These are phyloP conservation scores for Kodamaea derodonti DNA, from an alignment of 1,139 yeast species.

Conservation along the genomic window DNA sequence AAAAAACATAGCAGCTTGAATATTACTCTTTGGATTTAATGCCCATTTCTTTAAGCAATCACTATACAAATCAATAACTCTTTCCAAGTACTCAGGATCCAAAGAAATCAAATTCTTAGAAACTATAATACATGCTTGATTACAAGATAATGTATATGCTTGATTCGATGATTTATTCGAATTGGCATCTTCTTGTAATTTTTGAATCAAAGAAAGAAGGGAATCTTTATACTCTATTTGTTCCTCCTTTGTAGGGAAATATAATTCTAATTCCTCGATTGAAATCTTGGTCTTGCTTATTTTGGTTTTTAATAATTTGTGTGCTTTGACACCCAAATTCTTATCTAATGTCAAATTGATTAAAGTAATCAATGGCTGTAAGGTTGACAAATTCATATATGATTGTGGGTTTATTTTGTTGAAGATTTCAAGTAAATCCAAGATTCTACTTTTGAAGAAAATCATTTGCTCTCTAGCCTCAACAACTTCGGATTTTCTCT, in stretches of 20 bases:
- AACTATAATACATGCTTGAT: conserved; percentile 58
- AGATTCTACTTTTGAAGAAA: conserved; percentile 71
- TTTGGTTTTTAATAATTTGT: conserved; percentile 61
- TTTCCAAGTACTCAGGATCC: conserved; percentile 27
- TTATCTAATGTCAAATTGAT: conserved; percentile 68
- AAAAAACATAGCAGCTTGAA: conserved; percentile 60
- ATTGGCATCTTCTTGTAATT: conserved; percentile 38
- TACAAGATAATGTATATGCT: conserved; percentile 53
- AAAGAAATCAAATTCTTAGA: conserved; percentile 49
- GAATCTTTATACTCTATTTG: conserved; percentile 14
- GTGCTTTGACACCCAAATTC: conserved; percentile 68
- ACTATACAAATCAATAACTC: conserved; percentile 54
- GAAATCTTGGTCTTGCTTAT: conserved; percentile 52
- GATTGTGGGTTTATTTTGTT: conserved; percentile 45
- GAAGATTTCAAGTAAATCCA: conserved; percentile 72
- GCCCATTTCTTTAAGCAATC: conserved; percentile 62
- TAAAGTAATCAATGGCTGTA: conserved; percentile 59
- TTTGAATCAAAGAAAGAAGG: conserved; percentile 23
- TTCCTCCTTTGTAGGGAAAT: conserved; percentile 18
- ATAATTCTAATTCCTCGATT: conserved; percentile 15
- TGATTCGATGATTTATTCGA: conserved; percentile 44
- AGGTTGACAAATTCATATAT: conserved; percentile 37
- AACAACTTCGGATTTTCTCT: conserved; percentile 63
- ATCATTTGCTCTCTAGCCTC: conserved; percentile 79
- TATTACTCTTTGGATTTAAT: conserved; percentile 39